Percentiles rank a stretch among this genome's conserved stretches.
Conservation (phyloP, 2,329 filamentous ascomycete genomes). For the Neofusicoccum parvum region DNA sequence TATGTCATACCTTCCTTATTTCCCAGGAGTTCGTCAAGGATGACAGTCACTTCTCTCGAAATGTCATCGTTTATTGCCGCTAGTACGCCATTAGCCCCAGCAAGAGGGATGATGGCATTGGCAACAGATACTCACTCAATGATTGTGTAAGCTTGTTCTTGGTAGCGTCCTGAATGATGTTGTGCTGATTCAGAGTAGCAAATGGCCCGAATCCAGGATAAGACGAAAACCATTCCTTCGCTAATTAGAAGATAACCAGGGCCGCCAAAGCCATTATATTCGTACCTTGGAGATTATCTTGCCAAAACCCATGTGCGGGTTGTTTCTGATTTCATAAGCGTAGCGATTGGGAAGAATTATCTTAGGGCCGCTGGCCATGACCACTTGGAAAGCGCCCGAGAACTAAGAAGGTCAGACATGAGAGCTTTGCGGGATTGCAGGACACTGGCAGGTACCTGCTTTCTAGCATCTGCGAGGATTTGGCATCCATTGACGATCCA, state of each 20-base stretch:
- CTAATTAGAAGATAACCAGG: not conserved
- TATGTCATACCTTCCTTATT: not conserved
- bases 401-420: not conserved
- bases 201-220: slow-evolving; percentile 12
- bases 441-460: not conserved
- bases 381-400: not conserved
- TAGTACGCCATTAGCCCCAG: not conserved
- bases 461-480: not conserved
- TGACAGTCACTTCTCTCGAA: not conserved
- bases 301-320: slow-evolving; percentile 1
- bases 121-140: not conserved
- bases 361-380: slow-evolving; percentile 9
- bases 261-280: not conserved
- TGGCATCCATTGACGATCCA: slow-evolving; percentile 9
- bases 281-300: not conserved
- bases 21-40: not conserved
- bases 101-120: not conserved
- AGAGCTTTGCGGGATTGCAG: too few relatives aligned
- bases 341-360: slow-evolving; percentile 12
- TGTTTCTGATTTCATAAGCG: slow-evolving; percentile 16
- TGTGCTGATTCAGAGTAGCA: not conserved
- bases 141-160: slow-evolving; percentile 11
- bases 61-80: not conserved
- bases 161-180: slow-evolving; percentile 7
- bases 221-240: slow-evolving; percentile 12